These are phyloP conservation scores for Gynandropsis gynandra DNA, from an alignment of 345 rosid species.

Conservation along the genomic window DNA sequence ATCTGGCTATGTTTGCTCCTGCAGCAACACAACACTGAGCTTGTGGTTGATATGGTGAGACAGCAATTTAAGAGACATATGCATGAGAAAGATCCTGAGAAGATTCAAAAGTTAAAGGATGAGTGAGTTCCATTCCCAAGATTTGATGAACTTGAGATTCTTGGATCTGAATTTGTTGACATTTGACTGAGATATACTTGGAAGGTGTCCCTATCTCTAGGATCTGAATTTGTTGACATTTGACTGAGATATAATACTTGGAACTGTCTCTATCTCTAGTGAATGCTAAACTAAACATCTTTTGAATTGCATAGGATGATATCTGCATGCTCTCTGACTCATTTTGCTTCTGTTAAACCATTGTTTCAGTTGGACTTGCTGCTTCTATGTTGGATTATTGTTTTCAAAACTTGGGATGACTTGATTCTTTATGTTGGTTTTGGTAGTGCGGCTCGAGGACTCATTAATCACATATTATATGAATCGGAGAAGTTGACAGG, in stretches of 20 bases:
- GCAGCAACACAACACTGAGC: constrained; percentile 85
- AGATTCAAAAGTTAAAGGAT: constrained; percentile 83
- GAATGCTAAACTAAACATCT: background rate
- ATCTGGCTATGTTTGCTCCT: constrained; percentile 8
- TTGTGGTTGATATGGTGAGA: constrained; percentile 74
- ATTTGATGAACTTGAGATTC: background rate
- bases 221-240: too few relatives aligned
- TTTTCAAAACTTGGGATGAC: constrained; percentile 10
- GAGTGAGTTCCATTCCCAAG: constrained; percentile 48
- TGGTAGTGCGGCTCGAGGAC: constrained; percentile 95
- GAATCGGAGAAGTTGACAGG: constrained; percentile 79
- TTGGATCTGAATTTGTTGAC: too few relatives aligned
- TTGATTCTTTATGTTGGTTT: constrained; percentile 6
- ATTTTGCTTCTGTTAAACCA: too few relatives aligned
- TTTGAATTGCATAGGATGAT: too few relatives aligned
- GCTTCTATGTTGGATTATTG: background rate
- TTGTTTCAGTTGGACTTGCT: background rate
- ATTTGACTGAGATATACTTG: too few relatives aligned
- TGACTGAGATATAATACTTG: too few relatives aligned
- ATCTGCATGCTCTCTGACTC: too few relatives aligned
- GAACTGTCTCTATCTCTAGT: background rate
- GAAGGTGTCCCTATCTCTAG: too few relatives aligned
- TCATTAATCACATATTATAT: constrained; percentile 77
- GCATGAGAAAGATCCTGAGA: constrained; percentile 81
- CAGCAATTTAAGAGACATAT: constrained; percentile 78